These are phyloP conservation scores for Oryza australiensis DNA, from an alignment of 176 grass and related monocot species.

Conservation along the genomic window DNA sequence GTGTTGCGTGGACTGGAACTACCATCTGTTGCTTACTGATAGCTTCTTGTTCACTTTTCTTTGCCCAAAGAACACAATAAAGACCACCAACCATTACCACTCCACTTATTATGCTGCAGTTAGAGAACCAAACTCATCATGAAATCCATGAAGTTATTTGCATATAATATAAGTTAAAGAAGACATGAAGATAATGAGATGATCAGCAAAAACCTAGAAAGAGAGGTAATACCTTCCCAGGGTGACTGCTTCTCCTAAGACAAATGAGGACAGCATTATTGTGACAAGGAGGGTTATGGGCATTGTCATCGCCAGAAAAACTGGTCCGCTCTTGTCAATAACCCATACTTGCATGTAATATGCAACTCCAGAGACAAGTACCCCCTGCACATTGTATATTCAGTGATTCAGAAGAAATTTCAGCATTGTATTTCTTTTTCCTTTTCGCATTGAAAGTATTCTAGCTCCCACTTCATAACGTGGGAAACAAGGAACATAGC, in stretches of 20 bases:
- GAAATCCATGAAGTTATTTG: neutral
- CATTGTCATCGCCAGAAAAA: slow-evolving; percentile 54
- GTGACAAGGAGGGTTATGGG: slow-evolving; percentile 52
- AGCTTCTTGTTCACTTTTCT: slow-evolving; percentile 35
- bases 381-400: slow-evolving; percentile 29
- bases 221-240: slow-evolving; percentile 46
- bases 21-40: slow-evolving; percentile 9
- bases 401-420: neutral
- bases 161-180: neutral
- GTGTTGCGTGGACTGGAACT: neutral
- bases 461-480: neutral
- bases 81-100: slow-evolving; percentile 48
- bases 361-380: slow-evolving; percentile 42
- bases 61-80: slow-evolving; percentile 53
- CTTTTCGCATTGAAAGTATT: neutral
- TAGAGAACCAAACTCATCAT: neutral
- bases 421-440: neutral
- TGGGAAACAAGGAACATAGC: neutral
- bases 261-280: slow-evolving; percentile 29
- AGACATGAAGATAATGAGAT: neutral
- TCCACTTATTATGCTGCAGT: slow-evolving; percentile 46
- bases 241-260: slow-evolving; percentile 45
- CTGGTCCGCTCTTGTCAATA: slow-evolving; percentile 48
- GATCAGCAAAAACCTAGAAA: neutral
- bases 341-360: slow-evolving; percentile 56